A percentile compares a stretch with the other conserved stretches of the same genome.
These are phyloP conservation scores for Gossypium gossypioides DNA, from an alignment of 441 rosid genomes.

Conservation along the genomic window DNA sequence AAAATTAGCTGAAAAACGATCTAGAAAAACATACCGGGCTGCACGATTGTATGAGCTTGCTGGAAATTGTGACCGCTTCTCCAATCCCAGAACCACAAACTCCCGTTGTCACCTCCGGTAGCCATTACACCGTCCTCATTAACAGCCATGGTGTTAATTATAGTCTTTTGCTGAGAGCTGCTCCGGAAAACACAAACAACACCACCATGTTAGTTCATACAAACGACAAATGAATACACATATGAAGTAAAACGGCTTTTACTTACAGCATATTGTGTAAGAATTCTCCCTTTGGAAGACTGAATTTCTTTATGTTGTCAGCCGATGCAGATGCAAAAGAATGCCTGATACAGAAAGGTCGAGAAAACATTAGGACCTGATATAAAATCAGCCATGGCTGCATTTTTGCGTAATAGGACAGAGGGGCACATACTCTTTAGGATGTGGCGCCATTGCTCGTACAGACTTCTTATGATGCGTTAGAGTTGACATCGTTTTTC, in stretches of 20 bases:
- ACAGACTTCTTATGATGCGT: conserved; percentile 98
- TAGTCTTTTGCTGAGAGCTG: conserved; percentile 91
- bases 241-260: background rate
- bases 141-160: conserved; percentile 84
- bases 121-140: conserved; percentile 92
- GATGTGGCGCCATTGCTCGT: conserved; percentile 88
- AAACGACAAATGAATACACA: background rate
- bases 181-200: conserved; percentile 13
- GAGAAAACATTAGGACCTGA: background rate
- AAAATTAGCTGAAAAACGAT: background rate
- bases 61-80: conserved; percentile 94
- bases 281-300: conserved; percentile 84
- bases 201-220: background rate
- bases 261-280: conserved; percentile 95
- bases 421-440: conserved; percentile 53
- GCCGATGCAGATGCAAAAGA: conserved; percentile 92
- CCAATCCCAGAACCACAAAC: conserved; percentile 99
- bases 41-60: conserved; percentile 84
- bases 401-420: background rate
- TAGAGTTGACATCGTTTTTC: conserved; percentile 82
- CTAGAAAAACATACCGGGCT: conserved; percentile 56
- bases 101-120: conserved; percentile 99
- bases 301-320: conserved; percentile 84
- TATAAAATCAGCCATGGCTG: background rate
- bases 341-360: conserved; percentile 39